Conservation (phyloP, 257 asterid species). For the Mitragyna speciosa region DNA sequence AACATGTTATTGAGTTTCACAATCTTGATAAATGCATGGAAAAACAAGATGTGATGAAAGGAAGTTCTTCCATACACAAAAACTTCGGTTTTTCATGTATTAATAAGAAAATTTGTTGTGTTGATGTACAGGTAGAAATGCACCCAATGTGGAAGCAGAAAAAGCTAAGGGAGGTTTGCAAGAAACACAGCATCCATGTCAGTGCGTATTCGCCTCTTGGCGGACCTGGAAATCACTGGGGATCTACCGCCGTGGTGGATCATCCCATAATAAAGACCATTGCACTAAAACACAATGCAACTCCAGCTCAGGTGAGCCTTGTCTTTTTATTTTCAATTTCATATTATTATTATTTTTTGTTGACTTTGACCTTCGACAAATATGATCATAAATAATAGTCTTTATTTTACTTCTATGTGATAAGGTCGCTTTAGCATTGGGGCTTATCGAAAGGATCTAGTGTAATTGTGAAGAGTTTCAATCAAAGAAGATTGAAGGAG, state of each 20-base stretch:
- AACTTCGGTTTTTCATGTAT: not conserved
- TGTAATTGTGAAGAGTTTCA: conserved; percentile 77
- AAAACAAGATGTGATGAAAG: not conserved
- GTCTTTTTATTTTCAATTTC: no score
- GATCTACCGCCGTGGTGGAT: conserved; percentile 66
- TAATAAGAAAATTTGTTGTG: not conserved
- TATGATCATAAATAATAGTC: not conserved
- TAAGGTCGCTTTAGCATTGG: conserved; percentile 76
- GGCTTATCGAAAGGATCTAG: conserved; percentile 68
- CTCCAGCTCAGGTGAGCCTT: conserved; percentile 68
- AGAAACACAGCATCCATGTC: conserved; percentile 55
- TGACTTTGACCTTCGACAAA: not conserved
- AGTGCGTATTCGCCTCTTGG: conserved; percentile 85
- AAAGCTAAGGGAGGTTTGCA: conserved; percentile 52
- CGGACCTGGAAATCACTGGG: conserved; percentile 84
- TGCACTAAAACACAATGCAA: conserved; percentile 55
- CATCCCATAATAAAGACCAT: conserved; percentile 54
- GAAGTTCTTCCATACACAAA: not conserved
- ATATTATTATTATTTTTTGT: not conserved
- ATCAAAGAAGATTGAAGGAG: conserved; percentile 61
- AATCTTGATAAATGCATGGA: not conserved
- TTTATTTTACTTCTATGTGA: no score
- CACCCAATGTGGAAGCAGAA: conserved; percentile 91
- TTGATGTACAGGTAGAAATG: conserved; percentile 74
- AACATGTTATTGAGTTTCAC: not conserved